Base-by-base conservation (phyloP, 371 early-diverging fungal genomes). In the Gilbertella persicaria region DNA sequence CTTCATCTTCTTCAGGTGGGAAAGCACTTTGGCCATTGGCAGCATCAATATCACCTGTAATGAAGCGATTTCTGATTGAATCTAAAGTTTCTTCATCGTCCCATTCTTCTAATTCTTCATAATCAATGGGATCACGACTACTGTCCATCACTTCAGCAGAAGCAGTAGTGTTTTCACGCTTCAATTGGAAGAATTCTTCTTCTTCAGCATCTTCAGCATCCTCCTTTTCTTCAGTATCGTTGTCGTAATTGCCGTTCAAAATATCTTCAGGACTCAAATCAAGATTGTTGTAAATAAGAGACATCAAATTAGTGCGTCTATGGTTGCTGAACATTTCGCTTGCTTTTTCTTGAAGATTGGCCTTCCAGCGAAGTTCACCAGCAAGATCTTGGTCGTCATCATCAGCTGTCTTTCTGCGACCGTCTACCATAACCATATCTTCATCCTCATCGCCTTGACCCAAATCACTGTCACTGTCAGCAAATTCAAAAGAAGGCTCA, bases 281-380 rank as follows among this genome's bases (percentile, higher is more conserved):
- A 23, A 71, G 68, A 1, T 69, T 62, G 29, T 85, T 81, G 58
- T 97, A 97, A 23, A 97, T 90, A 0, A 93, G 67, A 21, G 90
- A 85, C 94, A 94, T 93, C 45, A 96, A 66, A 50, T 93, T 91
- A 55, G 84, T 77, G 20, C 89, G 79, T 30, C 84, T 84, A 48
- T 71, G 69, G 25, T 82, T 75, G 17, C 65, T 64, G 58, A 86
- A 87, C 49, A 79, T 72, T 1, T 78, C 68, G 26, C 79, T 80
- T 4, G 91, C 90, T 53, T 88, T 89, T 56, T 84, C 78, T 39
- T 79, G 72, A 45, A 91, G 45, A 50, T 88, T 76, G n/a, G 73
- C 68, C 67, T 91, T 88, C 90, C 93, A 91, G 36, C 85, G 79
- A 49, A 89, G 64, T 36, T 81, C 71, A 6, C 87, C 89, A 45